These are phyloP conservation scores for Nemania diffusa DNA, from an alignment of 2,329 filamentous ascomycete species.

Conservation along the genomic window DNA sequence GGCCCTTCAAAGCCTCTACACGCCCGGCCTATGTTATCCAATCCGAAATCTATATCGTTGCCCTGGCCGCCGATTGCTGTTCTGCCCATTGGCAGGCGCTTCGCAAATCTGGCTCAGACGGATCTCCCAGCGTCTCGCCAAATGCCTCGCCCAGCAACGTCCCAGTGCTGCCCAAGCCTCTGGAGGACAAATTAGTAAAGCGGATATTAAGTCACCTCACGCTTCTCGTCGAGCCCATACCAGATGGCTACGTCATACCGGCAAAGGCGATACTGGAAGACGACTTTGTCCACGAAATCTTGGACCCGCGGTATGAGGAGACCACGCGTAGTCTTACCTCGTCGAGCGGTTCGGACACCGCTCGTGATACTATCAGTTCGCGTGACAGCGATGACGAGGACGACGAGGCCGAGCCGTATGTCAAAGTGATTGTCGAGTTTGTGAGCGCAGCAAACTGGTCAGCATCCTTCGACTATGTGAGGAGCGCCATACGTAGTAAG, in stretches of 20 bases:
- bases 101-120: constrained; percentile 45
- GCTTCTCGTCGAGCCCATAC: constrained; percentile 66
- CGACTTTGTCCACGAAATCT: constrained; percentile 53
- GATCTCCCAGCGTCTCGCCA: constrained; percentile 20
- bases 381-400: constrained; percentile 50
- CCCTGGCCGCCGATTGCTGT: constrained; percentile 73
- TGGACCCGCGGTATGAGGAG: constrained; percentile 46
- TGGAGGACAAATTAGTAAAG: constrained; percentile 63
- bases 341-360: constrained; percentile 52
- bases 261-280: constrained; percentile 68
- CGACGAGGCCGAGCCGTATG: constrained; percentile 63
- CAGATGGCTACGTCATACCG: constrained; percentile 66
- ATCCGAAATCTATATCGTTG: constrained; percentile 73
- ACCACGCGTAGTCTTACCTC: constrained; percentile 42
- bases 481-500: constrained; percentile 62
- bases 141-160: not conserved
- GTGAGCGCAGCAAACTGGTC: constrained; percentile 73
- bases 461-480: constrained; percentile 68
- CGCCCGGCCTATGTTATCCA: constrained; percentile 70
- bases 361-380: constrained; percentile 48
- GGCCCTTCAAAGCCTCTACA: constrained; percentile 62
- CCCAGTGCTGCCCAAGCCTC: constrained; percentile 49
- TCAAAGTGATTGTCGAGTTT: constrained; percentile 70
- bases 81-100: constrained; percentile 67
- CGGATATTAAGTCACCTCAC: constrained; percentile 67